These are phyloP conservation scores for Carex littledalei DNA, from an alignment of 176 grass and related monocot species.

Conservation along the genomic window DNA sequence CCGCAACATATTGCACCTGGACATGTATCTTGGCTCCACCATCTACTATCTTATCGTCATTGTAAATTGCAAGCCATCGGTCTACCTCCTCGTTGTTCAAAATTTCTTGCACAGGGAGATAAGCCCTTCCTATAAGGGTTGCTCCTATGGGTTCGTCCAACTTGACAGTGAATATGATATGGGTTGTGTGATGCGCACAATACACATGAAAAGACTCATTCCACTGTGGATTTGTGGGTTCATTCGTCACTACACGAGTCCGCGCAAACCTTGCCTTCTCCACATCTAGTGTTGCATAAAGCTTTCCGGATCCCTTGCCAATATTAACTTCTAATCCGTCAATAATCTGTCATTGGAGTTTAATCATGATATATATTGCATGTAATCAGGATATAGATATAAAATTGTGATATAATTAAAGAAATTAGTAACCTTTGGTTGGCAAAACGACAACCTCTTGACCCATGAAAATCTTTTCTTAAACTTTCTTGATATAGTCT, in stretches of 20 bases:
- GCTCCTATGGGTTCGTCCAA: conserved; percentile 44
- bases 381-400: background rate
- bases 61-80: conserved; percentile 48
- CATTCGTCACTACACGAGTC: conserved; percentile 29
- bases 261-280: conserved; percentile 73
- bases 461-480: conserved; percentile 56
- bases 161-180: conserved; percentile 86
- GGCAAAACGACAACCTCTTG: conserved; percentile 53
- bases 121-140: conserved; percentile 67
- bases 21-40: conserved; percentile 53
- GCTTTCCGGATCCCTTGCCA: conserved; percentile 15
- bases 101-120: conserved; percentile 33
- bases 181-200: conserved; percentile 60
- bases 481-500: conserved; percentile 18
- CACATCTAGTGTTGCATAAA: conserved; percentile 87
- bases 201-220: conserved; percentile 72
- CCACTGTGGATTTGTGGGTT: conserved; percentile 31
- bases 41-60: conserved; percentile 33
- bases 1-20: conserved; percentile 41
- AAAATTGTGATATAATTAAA: background rate
- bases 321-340: conserved; percentile 21
- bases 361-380: background rate
- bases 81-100: conserved; percentile 16
- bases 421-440: conserved; percentile 36
- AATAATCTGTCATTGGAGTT: conserved; percentile 1